Evolutionary conservation across 2,329 filamentous ascomycete genomes (phyloP).

Genomic region (Aspergillus hiratsukae): DNA sequence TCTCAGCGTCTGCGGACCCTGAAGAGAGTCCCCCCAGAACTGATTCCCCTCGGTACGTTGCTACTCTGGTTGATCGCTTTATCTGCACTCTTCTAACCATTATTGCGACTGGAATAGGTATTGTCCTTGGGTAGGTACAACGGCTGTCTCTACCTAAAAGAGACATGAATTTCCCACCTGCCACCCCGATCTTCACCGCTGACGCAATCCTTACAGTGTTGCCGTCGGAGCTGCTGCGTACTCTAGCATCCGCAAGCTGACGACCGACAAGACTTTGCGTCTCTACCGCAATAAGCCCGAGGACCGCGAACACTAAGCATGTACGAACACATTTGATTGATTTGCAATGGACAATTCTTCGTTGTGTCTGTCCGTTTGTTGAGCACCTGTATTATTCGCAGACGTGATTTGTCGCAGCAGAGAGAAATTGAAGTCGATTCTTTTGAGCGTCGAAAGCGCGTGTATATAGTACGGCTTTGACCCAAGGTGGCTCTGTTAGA

Average conservation of each 20-base stretch:
- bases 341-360: constrained; percentile 25
- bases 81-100: constrained; percentile 16
- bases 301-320: constrained; percentile 36
- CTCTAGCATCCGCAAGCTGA: constrained; percentile 76
- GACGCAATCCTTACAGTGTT: constrained; percentile 42
- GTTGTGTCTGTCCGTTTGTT: constrained; percentile 12
- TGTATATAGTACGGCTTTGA: constrained; percentile 37
- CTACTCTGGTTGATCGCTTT: constrained; percentile 5
- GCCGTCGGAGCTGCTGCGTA: constrained; percentile 75
- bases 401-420: constrained; percentile 21
- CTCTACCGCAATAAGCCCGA: constrained; percentile 65
- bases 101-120: constrained; percentile 51
- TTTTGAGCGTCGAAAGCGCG: constrained; percentile 17
- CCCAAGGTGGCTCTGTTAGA: constrained; percentile 21
- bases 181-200: constrained; percentile 17
- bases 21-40: constrained; percentile 85
- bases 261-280: constrained; percentile 87
- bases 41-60: constrained; percentile 83
- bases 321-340: constrained; percentile 31
- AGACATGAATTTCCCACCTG: constrained; percentile 5
- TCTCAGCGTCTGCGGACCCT: constrained; percentile 89
- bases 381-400: constrained; percentile 28
- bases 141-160: constrained; percentile 5
- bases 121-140: constrained; percentile 73
- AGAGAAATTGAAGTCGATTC: constrained; percentile 15